Evolutionary conservation across 2,329 filamentous ascomycete species (phyloP).

Genomic region (Fusarium oligoseptatum): DNA sequence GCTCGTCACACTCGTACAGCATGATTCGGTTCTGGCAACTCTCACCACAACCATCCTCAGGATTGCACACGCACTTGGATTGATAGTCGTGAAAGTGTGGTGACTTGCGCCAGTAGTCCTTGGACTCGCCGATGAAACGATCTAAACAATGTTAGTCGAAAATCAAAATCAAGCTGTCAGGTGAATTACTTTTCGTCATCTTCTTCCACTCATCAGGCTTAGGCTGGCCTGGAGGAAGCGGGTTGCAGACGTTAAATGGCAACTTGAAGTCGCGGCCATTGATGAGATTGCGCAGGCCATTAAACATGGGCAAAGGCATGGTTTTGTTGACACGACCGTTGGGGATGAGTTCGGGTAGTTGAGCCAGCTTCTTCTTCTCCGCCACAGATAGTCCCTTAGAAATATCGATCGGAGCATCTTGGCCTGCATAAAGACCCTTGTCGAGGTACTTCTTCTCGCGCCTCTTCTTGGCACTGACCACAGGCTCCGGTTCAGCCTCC

Average conservation of each 20-base stretch:
- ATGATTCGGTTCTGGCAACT: constrained; percentile 95
- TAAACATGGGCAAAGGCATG: constrained; percentile 84
- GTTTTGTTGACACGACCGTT: constrained; percentile 65
- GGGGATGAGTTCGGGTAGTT: constrained; percentile 61
- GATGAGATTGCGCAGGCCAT: constrained; percentile 78
- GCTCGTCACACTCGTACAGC: constrained; percentile 95
- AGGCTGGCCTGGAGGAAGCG: constrained; percentile 85
- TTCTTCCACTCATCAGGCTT: constrained; percentile 95
- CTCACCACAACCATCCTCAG: constrained; percentile 86
- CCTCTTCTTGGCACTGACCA: constrained; percentile 56
- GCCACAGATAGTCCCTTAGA: constrained; percentile 61
- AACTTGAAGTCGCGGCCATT: constrained; percentile 86
- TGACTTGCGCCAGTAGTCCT: constrained; percentile 83
- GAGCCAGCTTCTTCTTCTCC: constrained; percentile 66
- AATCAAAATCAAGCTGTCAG: background rate
- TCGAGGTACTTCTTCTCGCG: constrained; percentile 81
- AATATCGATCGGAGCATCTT: constrained; percentile 68
- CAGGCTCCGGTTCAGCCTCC: constrained; percentile 54
- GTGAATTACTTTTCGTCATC: constrained; percentile 82
- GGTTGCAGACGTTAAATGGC: constrained; percentile 90
- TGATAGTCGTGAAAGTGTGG: constrained; percentile 80
- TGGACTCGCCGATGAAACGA: constrained; percentile 89
- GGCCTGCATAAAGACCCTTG: constrained; percentile 90
- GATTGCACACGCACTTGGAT: constrained; percentile 82
- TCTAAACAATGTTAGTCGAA: constrained; percentile 66